Evolutionary conservation across 169 alveolate genomes (phyloP), one percentile per base, ranked within the genome.

Genomic region (Cryptosporidium xiaoi): DNA sequence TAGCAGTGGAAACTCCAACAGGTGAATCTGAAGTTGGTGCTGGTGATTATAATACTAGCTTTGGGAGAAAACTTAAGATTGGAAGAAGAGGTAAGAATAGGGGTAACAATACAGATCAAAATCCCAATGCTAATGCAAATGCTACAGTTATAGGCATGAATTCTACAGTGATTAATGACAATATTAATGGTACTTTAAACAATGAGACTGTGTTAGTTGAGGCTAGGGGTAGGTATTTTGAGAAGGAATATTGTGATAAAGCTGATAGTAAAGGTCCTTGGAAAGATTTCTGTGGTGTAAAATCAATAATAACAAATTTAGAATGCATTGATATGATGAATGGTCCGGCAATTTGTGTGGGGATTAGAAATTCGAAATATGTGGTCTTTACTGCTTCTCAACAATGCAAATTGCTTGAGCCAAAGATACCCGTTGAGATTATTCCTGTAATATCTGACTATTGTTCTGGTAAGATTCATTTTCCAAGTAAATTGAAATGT

Each of bases 241-340:
- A 69, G 58, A 34, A 50, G 20, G 87, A 77, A 36, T 56, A 77
- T 34, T 62, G 69, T 46, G 48, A 56, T 1, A 64, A 40, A 15
- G 29, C 13, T 3, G 16, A 56, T 27, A 6, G 4, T 6, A 56
- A 51, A 2, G 64, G 71, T 10, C 50, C 34, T 7, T 77, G 87
- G 87, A 40, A 24, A 2, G 71, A 58, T 12, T 50, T 60, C 31
- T 77, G 87, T 29, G 55, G 55, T 40, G 15, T 33, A 12, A 62
- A 60, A 15, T 48, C 50, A n/a, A 77, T 40, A 24, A 62, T 77
- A 2, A 77, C 77, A 2, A 77, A 56, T 36, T 51, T 77, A 8
- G 87, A 77, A 16, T 77, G 87, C 40, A 77, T 77, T n/a, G 87
- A 77, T 48, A 77, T 77, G 87, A 40, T 77, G 71, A 56, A 62